A percentile compares a stretch with the other conserved stretches of the same genome.
These are phyloP conservation scores for Acer saccharum DNA, from an alignment of 345 rosid species.

Conservation along the genomic window DNA sequence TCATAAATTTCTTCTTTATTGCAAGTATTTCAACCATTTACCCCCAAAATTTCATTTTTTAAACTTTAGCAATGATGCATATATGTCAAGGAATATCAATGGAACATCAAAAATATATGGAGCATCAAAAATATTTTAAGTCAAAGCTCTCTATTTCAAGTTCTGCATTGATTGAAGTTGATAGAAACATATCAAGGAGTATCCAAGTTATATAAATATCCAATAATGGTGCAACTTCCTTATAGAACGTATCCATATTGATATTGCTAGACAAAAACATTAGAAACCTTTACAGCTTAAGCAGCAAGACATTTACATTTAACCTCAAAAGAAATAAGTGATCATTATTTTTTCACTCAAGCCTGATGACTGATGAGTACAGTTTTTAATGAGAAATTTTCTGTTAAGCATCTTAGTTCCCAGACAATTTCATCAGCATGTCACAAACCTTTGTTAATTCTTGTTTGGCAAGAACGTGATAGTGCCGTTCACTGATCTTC, in stretches of 20 bases:
- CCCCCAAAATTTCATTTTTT: neutral
- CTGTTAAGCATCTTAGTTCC: neutral
- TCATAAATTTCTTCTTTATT: neutral
- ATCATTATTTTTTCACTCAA: neutral
- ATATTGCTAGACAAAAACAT: neutral
- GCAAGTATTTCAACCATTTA: neutral
- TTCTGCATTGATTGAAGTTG: neutral
- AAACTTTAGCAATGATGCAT: neutral
- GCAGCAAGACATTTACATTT: neutral
- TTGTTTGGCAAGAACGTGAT: slow-evolving; percentile 97
- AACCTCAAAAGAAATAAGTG: slow-evolving; percentile 1
- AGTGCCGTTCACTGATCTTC: slow-evolving; percentile 93
- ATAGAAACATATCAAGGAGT: neutral
- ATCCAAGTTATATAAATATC: neutral
- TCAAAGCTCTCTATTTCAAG: neutral
- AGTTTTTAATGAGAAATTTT: neutral
- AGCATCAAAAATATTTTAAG: neutral
- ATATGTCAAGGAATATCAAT: neutral
- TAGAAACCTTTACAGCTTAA: neutral
- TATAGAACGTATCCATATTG: neutral
- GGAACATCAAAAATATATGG: neutral
- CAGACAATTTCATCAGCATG: neutral
- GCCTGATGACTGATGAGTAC: neutral
- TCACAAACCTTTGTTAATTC: slow-evolving; percentile 86
- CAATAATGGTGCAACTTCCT: neutral